Percentiles rank a stretch among this genome's conserved stretches.
These are phyloP conservation scores for Lipomyces yamadae DNA, from an alignment of 805 yeast species.

Conservation along the genomic window DNA sequence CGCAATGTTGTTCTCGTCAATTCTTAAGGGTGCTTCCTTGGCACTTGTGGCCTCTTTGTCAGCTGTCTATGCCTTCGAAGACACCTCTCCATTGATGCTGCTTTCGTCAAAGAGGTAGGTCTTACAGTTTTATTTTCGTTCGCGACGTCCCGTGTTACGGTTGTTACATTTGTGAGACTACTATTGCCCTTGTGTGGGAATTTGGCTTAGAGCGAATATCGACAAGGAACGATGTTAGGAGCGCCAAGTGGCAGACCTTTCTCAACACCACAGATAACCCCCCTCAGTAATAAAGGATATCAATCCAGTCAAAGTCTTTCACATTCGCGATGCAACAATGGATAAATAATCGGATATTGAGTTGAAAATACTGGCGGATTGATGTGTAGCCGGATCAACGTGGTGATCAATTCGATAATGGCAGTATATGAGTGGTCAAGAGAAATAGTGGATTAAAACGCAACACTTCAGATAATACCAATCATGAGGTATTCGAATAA, in stretches of 20 bases:
- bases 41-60: constrained; percentile 32
- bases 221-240: neutral
- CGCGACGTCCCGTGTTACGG: neutral
- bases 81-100: constrained; percentile 40
- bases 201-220: neutral
- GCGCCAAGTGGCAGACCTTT: neutral
- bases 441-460: no score
- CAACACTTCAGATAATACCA: no score
- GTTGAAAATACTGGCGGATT: neutral
- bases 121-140: neutral
- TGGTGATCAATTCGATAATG: neutral
- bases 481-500: no score
- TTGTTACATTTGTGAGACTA: neutral
- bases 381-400: neutral
- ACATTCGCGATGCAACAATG: neutral
- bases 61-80: constrained; percentile 39
- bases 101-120: constrained; percentile 35
- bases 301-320: neutral
- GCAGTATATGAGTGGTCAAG: no score
- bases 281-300: neutral
- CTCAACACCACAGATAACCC: neutral
- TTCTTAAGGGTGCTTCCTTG: constrained; percentile 29
- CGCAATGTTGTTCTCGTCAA: constrained; percentile 28
- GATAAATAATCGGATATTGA: neutral
- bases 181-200: neutral